phyloP scores from a whole-genome alignment of 2,329 filamentous ascomycete species.

The Colletotrichum lupini region DNA sequence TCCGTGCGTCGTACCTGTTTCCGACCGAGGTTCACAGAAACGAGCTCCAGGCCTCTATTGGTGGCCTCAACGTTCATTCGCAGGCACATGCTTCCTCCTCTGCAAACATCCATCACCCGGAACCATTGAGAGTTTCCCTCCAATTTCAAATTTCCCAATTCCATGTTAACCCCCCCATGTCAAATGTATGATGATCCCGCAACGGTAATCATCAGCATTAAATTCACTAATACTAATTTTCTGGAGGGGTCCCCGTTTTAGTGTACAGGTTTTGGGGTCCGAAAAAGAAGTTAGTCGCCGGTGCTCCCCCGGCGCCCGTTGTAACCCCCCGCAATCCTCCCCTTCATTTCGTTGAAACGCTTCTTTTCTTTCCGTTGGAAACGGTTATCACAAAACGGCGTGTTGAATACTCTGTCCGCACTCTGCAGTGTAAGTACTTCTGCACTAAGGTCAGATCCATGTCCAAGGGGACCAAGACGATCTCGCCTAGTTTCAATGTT shows the following conservation, averaged over 20 bases:
- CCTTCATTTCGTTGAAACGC: background rate
- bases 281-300: background rate
- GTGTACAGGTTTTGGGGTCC: background rate
- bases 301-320: background rate
- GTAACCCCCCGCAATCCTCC: background rate
- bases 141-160: background rate
- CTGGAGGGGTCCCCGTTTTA: too few species aligned
- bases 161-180: background rate
- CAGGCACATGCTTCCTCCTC: background rate
- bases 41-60: background rate
- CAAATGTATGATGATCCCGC: constrained; percentile 12
- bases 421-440: too few species aligned
- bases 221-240: background rate
- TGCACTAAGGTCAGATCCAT: background rate
- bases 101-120: too few species aligned
- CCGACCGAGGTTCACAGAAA: background rate
- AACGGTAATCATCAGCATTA: background rate
- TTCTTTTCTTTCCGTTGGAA: background rate
- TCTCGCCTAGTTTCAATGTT: background rate
- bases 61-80: background rate
- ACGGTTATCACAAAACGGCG: background rate
- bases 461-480: background rate
- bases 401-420: too few species aligned
- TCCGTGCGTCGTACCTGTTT: background rate
- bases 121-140: background rate